Conservation (phyloP, 169 alveolate genomes). For the Cryptosporidium xiaoi region DNA sequence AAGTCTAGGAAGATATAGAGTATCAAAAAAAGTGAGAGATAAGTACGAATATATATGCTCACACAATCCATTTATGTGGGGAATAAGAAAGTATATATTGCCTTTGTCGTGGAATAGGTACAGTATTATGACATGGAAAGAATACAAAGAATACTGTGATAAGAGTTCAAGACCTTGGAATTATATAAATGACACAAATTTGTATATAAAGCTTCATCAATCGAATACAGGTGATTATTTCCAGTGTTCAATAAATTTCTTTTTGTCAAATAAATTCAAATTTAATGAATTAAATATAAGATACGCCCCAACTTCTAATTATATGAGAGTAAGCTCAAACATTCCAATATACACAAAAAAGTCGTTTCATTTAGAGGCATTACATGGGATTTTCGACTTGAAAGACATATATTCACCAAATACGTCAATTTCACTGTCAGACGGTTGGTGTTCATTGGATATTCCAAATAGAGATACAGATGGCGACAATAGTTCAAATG, state of each 20-base stretch:
- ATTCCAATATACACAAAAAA: constrained; percentile 21
- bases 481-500: not conserved
- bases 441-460: constrained; percentile 48
- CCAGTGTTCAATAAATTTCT: constrained; percentile 44
- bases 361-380: constrained; percentile 26
- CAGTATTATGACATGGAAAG: constrained; percentile 6
- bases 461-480: not conserved
- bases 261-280: constrained; percentile 16
- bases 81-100: constrained; percentile 24
- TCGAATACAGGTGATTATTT: constrained; percentile 41
- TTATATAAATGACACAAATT: constrained; percentile 16
- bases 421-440: constrained; percentile 36
- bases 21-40: constrained; percentile 6
- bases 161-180: constrained; percentile 47
- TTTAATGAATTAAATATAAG: constrained; percentile 21
- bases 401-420: constrained; percentile 30
- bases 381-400: constrained; percentile 40
- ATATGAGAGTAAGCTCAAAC: constrained; percentile 29
- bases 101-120: constrained; percentile 12
- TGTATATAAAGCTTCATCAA: constrained; percentile 32
- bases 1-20: constrained; percentile 43
- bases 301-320: constrained; percentile 31
- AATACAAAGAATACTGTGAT: constrained; percentile 43
- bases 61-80: constrained; percentile 11
- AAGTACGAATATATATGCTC: constrained; percentile 47